Evolutionary conservation across 176 grass and related monocot species (phyloP).

Genomic region (Triticum timopheevii): DNA sequence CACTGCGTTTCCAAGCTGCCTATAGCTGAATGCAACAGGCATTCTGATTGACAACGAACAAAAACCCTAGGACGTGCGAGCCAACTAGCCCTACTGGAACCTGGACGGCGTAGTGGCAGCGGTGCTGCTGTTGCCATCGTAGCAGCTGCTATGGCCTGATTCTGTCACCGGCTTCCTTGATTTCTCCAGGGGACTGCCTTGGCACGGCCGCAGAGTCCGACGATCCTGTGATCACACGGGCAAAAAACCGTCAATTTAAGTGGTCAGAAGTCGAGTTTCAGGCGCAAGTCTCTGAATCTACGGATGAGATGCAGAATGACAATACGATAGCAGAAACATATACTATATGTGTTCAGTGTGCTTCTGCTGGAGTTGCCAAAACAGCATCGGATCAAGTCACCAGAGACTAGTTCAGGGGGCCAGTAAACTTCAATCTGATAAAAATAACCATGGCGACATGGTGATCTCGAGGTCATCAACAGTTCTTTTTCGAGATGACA

Average conservation of each 20-base stretch:
- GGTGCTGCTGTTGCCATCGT: conserved; percentile 55
- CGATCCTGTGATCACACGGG: conserved; percentile 49
- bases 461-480: not conserved
- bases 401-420: not conserved
- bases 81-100: conserved; percentile 30
- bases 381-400: not conserved
- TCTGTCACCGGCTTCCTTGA: conserved; percentile 30
- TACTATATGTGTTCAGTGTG: not conserved
- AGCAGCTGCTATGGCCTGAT: conserved; percentile 49
- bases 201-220: conserved; percentile 38
- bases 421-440: not conserved
- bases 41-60: not conserved
- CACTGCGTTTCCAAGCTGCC: not conserved
- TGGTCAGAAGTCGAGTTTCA: not conserved
- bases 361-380: not conserved
- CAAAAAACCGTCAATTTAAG: not conserved
- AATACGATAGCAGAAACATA: not conserved
- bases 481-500: not conserved
- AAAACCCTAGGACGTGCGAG: not conserved
- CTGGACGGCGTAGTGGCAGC: conserved; percentile 46
- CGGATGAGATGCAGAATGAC: not conserved
- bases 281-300: not conserved
- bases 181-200: conserved; percentile 50
- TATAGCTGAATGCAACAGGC: not conserved
- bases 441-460: not conserved